Conservation (phyloP, 2,329 filamentous ascomycete genomes). For the Sclerotinia glacialis region DNA sequence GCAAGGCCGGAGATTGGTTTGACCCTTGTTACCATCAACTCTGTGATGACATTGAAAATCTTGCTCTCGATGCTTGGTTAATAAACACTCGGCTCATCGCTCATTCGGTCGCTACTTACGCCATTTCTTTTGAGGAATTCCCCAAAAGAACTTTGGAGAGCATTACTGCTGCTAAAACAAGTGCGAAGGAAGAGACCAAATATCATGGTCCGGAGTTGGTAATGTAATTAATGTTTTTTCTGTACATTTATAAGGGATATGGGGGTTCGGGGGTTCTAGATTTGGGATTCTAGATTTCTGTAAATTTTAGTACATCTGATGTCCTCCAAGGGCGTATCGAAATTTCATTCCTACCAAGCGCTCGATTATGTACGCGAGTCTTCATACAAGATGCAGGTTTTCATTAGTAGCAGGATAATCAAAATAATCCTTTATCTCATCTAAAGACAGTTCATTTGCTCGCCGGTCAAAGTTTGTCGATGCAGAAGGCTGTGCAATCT, state of each 20-base stretch:
- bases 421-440: not conserved
- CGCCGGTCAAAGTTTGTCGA: no score
- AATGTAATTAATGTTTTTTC: slow-evolving; percentile 41
- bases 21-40: slow-evolving; percentile 62
- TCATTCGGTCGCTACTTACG: slow-evolving; percentile 69
- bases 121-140: slow-evolving; percentile 62
- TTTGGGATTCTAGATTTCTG: not conserved
- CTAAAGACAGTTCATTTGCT: not conserved
- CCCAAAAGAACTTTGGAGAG: slow-evolving; percentile 48
- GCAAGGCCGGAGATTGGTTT: slow-evolving; percentile 59
- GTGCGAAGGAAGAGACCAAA: slow-evolving; percentile 40
- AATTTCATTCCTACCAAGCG: not conserved
- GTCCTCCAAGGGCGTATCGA: not conserved
- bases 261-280: no score
- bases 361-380: not conserved
- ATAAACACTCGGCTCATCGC: slow-evolving; percentile 65
- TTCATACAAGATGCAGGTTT: not conserved
- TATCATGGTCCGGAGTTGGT: slow-evolving; percentile 52
- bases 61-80: slow-evolving; percentile 60
- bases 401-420: no score
- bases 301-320: not conserved
- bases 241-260: not conserved
- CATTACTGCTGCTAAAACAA: slow-evolving; percentile 29
- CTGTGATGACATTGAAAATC: slow-evolving; percentile 57
- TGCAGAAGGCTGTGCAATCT: no score